Percentiles rank a stretch among this genome's conserved stretches.
These are phyloP conservation scores for Plasmodium ovale DNA, from an alignment of 169 alveolate genomes.

Conservation along the genomic window DNA sequence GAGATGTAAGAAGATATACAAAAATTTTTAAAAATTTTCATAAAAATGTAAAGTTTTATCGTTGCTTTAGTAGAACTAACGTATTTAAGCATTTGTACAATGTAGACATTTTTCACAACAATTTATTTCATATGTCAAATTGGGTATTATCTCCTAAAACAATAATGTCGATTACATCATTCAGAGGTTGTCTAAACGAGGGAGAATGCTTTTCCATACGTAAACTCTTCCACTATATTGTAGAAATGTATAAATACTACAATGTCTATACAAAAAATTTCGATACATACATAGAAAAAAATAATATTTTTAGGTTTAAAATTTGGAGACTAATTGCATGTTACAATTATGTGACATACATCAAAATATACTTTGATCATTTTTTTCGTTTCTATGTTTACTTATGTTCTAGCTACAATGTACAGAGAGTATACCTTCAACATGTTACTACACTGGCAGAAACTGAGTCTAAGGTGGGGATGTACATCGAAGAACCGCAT, in stretches of 20 bases:
- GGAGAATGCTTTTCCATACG: too few relatives aligned
- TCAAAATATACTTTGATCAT: conserved; percentile 9
- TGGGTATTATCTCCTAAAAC: too few relatives aligned
- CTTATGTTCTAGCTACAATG: conserved; percentile 15
- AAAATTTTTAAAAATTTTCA: neutral
- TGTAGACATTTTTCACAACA: neutral
- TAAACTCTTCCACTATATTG: too few relatives aligned
- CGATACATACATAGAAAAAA: neutral
- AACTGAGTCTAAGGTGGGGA: too few relatives aligned
- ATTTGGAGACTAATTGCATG: conserved; percentile 37
- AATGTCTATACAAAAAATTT: conserved; percentile 28
- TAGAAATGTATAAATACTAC: conserved; percentile 4
- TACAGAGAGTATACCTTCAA: too few relatives aligned
- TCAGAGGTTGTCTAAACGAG: too few relatives aligned
- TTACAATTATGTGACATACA: conserved; percentile 32
- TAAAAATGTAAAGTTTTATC: conserved; percentile 29
- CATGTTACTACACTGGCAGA: neutral
- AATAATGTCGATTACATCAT: too few relatives aligned
- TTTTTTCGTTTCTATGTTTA: conserved; percentile 38
- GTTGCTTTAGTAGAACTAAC: conserved; percentile 26
- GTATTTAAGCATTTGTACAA: conserved; percentile 41
- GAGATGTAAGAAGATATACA: neutral
- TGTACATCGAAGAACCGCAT: too few relatives aligned
- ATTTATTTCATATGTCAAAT: too few relatives aligned
- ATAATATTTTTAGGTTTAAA: conserved; percentile 23